These are phyloP conservation scores for Dicorynia guianensis DNA, from an alignment of 306 rosid species.

Conservation along the genomic window DNA sequence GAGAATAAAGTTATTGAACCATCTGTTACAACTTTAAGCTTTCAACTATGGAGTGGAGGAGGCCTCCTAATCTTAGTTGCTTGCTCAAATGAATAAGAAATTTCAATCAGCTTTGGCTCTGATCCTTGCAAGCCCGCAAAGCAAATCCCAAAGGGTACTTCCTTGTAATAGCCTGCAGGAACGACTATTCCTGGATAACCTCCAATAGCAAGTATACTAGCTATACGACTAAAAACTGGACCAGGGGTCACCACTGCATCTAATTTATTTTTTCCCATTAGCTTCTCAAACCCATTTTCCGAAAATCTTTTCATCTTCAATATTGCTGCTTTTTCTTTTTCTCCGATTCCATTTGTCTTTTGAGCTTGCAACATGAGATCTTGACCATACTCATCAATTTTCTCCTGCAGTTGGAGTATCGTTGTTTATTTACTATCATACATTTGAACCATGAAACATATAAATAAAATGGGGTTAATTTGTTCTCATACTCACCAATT, in stretches of 20 bases:
- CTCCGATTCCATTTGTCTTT: constrained; percentile 42
- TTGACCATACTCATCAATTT: constrained; percentile 46
- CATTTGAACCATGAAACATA: not conserved
- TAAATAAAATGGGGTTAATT: not conserved
- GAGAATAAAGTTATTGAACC: not conserved
- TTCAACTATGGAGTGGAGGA: constrained; percentile 49
- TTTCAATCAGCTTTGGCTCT: constrained; percentile 68
- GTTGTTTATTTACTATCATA: not conserved
- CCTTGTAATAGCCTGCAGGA: constrained; percentile 66
- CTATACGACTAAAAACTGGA: not conserved
- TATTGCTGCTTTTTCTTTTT: constrained; percentile 34
- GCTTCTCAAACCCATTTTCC: constrained; percentile 47
- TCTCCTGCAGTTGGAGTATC: constrained; percentile 47
- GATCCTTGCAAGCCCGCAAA: constrained; percentile 77
- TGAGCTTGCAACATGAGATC: constrained; percentile 42
- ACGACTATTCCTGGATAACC: constrained; percentile 75
- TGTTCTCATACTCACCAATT: constrained; percentile 40
- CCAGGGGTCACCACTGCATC: constrained; percentile 62
- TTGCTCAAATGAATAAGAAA: constrained; percentile 74
- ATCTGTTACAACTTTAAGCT: not conserved
- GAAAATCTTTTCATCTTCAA: constrained; percentile 32
- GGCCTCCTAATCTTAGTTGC: constrained; percentile 69
- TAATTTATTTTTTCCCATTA: constrained; percentile 44
- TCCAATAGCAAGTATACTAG: constrained; percentile 62
- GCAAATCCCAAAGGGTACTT: constrained; percentile 63